Percentiles rank a stretch among this genome's conserved stretches.
Evolutionary conservation across 768 basidiomycete genomes (phyloP).

Genomic region (Tricholoma flavovirens): DNA sequence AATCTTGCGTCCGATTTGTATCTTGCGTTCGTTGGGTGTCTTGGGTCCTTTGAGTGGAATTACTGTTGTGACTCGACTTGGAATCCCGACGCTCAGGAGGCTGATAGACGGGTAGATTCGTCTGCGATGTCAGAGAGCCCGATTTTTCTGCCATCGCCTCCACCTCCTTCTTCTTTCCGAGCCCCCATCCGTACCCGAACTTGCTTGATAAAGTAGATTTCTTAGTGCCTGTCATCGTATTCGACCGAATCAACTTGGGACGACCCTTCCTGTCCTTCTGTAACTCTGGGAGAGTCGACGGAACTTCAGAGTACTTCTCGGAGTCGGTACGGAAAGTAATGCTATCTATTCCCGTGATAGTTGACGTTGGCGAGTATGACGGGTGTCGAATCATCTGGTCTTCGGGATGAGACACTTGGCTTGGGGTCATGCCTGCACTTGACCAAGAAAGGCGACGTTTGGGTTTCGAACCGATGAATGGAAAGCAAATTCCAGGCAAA

Average conservation of each 20-base stretch:
- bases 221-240: conserved; percentile 56
- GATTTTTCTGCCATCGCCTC: conserved; percentile 24
- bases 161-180: conserved; percentile 48
- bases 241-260: conserved; percentile 40
- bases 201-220: conserved; percentile 40
- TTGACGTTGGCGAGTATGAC: conserved; percentile 40
- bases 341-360: conserved; percentile 39
- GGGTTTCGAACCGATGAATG: conserved; percentile 44
- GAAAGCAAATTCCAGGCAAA: conserved; percentile 40
- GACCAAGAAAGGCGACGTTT: conserved; percentile 45
- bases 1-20: conserved; percentile 1
- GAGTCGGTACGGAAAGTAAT: conserved; percentile 58
- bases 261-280: conserved; percentile 32
- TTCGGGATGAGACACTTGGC: conserved; percentile 15
- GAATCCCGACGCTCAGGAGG: conserved; percentile 35
- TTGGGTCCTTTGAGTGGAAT: conserved; percentile 21
- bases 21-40: conserved; percentile 11
- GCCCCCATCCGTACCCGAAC: conserved; percentile 71
- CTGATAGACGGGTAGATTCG: conserved; percentile 35
- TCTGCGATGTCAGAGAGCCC: conserved; percentile 23
- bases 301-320: conserved; percentile 50
- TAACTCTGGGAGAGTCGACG: conserved; percentile 26
- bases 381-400: conserved; percentile 34
- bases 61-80: conserved; percentile 32
- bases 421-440: conserved; percentile 22